Percentiles rank a stretch among this genome's conserved stretches.
Evolutionary conservation across 805 yeast genomes (phyloP).

Genomic region (Monosporozyma siamensis): DNA sequence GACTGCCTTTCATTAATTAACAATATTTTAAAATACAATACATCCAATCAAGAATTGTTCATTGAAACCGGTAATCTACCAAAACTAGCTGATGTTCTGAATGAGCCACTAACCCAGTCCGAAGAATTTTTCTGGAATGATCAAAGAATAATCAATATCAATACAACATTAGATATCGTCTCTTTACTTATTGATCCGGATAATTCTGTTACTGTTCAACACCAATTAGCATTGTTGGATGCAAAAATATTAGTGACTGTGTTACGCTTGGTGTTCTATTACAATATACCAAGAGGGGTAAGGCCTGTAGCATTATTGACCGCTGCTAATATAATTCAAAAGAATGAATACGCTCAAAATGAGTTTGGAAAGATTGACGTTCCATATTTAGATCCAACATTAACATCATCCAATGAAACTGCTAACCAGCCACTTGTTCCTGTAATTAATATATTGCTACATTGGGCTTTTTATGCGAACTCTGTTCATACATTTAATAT

Average conservation of each 20-base stretch:
- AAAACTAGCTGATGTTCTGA: conserved; percentile 50
- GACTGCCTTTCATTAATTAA: conserved; percentile 74
- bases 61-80: conserved; percentile 76
- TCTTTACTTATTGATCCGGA: conserved; percentile 65
- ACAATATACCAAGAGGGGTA: conserved; percentile 52
- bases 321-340: conserved; percentile 65
- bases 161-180: conserved; percentile 61
- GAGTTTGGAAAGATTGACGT: conserved; percentile 78
- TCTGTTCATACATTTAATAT: conserved; percentile 81
- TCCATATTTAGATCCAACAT: conserved; percentile 76
- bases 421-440: conserved; percentile 40
- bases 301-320: conserved; percentile 63
- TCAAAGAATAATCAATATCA: conserved; percentile 60
- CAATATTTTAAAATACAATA: conserved; percentile 68
- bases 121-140: conserved; percentile 60
- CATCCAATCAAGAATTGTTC: conserved; percentile 83
- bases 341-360: conserved; percentile 57
- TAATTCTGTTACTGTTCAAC: conserved; percentile 48
- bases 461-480: conserved; percentile 73
- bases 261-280: conserved; percentile 61
- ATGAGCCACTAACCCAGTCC: conserved; percentile 45
- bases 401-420: conserved; percentile 15
- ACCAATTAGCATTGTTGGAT: conserved; percentile 53
- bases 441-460: conserved; percentile 61
- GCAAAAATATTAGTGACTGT: conserved; percentile 58